Evolutionary conservation across 1,139 yeast genomes (phyloP), one percentile per base, ranked within the genome.

Genomic region (Suhomyces taliae): DNA sequence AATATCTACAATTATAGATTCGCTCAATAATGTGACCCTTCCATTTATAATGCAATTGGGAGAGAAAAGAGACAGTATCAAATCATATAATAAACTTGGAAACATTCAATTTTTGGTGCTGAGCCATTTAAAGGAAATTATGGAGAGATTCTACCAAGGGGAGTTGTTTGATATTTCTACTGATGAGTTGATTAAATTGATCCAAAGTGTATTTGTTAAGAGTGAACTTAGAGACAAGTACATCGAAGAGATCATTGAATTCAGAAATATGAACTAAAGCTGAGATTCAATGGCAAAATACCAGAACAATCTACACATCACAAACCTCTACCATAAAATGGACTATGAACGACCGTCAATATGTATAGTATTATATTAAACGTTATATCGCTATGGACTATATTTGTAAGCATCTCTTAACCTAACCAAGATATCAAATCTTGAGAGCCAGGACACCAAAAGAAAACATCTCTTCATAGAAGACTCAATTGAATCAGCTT

Each of bases 81-180:
- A 59, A 31, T 65, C 70, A 14, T 73, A 67, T 55, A 70, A 71
- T 48, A 80, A 78, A 53, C 58, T 81, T 37, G 60, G 60, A 11
- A 82, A 81, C 56, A 61, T 79, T 31, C 64, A 68, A 39, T 65
- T 72, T 43, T 63, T 86, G 37, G 61, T 86, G 44, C 75, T 73
- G 33, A 72, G 73, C 45, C 87, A 83, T 56, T 68, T 90, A 61
- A 82, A 76, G 34, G 86, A 83, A 38, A 90, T 90, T 41, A 77
- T 85, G 76, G 86, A 81, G 31, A 62, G 81, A 58, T 87, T 85
- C 57, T 85, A 85, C 58, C 82, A 82, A 51, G 95, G 91, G 12
- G 86, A 83, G 46, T 81, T 89, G 50, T 87, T 76, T 52, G 90
- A 90, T 56, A 78, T 88, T 49, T 70, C 79, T 8, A 82, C 95